Evolutionary conservation across 495 filamentous ascomycete genomes (phyloP).

Genomic region (Neurospora tetrasperma): DNA sequence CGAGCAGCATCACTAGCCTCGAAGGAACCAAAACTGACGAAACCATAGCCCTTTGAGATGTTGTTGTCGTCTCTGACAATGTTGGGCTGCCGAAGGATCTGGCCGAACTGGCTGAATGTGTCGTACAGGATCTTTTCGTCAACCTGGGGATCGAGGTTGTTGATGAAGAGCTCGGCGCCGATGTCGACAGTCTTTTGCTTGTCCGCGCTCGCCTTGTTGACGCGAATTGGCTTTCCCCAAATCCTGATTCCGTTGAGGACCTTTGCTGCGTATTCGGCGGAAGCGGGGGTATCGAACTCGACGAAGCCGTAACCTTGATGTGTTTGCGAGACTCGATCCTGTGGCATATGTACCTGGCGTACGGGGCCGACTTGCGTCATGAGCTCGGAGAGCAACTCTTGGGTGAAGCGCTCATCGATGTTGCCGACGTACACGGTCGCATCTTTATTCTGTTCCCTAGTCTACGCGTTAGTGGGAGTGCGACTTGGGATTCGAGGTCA

Average conservation of each 20-base stretch:
- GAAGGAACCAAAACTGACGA: constrained; percentile 88
- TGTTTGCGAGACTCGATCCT: constrained; percentile 90
- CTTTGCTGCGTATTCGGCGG: constrained; percentile 92
- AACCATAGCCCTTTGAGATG: constrained; percentile 92
- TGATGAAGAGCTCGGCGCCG: constrained; percentile 93
- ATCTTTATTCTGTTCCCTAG: constrained; percentile 97
- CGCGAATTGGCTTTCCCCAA: constrained; percentile 88
- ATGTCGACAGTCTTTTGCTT: constrained; percentile 96
- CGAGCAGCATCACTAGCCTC: constrained; percentile 91
- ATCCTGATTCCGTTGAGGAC: constrained; percentile 94
- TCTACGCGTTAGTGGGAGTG: not conserved
- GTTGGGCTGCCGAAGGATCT: constrained; percentile 75
- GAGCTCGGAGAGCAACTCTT: constrained; percentile 89
- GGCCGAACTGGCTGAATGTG: constrained; percentile 90
- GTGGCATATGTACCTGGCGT: constrained; percentile 93
- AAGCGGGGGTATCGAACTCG: constrained; percentile 91
- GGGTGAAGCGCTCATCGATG: constrained; percentile 88
- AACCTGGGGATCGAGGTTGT: constrained; percentile 90
- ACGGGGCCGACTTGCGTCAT: constrained; percentile 96
- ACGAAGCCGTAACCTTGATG: constrained; percentile 99
- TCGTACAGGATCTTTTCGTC: constrained; percentile 96
- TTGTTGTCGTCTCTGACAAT: constrained; percentile 87
- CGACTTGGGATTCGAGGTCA: not conserved
- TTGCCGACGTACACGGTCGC: constrained; percentile 98
- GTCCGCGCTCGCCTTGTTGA: constrained; percentile 86